Conservation (phyloP, 169 alveolate genomes). For the Babesia bigemina region DNA sequence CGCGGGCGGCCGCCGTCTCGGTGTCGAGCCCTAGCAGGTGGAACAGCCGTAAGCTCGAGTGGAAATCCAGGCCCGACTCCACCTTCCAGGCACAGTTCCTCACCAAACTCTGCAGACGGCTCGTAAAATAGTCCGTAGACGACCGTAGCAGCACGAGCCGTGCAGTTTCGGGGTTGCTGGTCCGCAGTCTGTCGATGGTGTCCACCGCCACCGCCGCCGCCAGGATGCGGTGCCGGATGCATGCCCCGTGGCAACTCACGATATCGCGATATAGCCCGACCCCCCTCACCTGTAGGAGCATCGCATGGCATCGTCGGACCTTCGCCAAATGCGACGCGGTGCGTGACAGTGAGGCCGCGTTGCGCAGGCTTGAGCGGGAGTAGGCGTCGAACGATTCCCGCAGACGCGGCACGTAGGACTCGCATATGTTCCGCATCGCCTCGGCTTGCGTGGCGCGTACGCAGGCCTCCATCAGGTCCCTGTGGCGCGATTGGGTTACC, state of each 20-base stretch:
- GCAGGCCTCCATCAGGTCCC: constrained; percentile 32
- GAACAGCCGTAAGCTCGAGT: constrained; percentile 1
- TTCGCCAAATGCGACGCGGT: neutral
- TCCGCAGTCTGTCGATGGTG: neutral
- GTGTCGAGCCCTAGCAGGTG: constrained; percentile 2
- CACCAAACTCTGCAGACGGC: constrained; percentile 7
- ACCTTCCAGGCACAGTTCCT: neutral
- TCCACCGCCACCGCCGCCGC: constrained; percentile 36
- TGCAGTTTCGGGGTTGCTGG: neutral
- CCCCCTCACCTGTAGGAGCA: neutral
- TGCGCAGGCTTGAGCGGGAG: constrained; percentile 33
- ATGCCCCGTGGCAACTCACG: neutral
- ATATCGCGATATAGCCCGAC: neutral
- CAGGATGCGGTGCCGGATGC: constrained; percentile 15
- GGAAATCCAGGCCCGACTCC: constrained; percentile 8
- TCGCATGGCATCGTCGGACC: neutral
- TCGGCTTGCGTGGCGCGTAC: neutral
- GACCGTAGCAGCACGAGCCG: neutral
- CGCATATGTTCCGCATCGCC: constrained; percentile 3
- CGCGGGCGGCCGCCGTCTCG: constrained; percentile 8
- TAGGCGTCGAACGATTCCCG: constrained; percentile 41
- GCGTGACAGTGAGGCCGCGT: constrained; percentile 14
- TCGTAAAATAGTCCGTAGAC: neutral
- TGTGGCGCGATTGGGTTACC: constrained; percentile 34
- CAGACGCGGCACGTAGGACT: constrained; percentile 1